Base-by-base conservation (phyloP, 2,329 filamentous ascomycete genomes). In the Aspergillus neoniger region DNA sequence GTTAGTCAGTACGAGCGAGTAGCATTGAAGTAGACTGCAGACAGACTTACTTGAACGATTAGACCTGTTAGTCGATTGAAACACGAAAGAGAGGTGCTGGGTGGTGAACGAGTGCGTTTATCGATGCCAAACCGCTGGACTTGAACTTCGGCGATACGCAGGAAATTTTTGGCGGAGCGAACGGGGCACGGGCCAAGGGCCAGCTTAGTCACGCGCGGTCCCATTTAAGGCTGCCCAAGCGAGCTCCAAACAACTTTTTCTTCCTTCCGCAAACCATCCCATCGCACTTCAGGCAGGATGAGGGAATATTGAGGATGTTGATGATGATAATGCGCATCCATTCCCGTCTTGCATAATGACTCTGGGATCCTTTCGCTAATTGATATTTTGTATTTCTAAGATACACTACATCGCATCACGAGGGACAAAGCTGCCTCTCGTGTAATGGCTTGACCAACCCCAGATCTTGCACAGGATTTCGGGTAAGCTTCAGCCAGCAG, bases 21-120 rank as follows among this genome's bases (percentile, higher is more conserved):
- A 23, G 30, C 58, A 50, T 36, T 69, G 57, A 63, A 65, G 60
- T 38, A 48, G 32, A n/a, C 8, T 32, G 17, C 21, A 47, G 12
- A 32, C 5, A 9, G 39, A 70, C 72, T 73, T 51, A 74, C 72
- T 73, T 74, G 67, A 59, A 47, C 0, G 55, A 54, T 61, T 61
- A 41, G 38, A 6, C 25, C 28, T 38, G n/a, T 8, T 32, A 19
- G 25, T 14, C 38, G 21, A 41, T 14, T 48, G 15, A 19, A 4
- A 14, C 50, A n/a, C 12, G 28, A 32, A 53, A 53, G 14, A 19
- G 6, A 30, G 25, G 52, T 14, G 47, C 47, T 49, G 47, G 44
- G 25, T 49, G 47, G 15, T 36, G 32, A 30, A 49, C 28, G 47
- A 30, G 30, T 32, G 14, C 47, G 25, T 30, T 28, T 50, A 12